Base-by-base conservation (phyloP, 139 green algal species). In the Volvox africanus region DNA sequence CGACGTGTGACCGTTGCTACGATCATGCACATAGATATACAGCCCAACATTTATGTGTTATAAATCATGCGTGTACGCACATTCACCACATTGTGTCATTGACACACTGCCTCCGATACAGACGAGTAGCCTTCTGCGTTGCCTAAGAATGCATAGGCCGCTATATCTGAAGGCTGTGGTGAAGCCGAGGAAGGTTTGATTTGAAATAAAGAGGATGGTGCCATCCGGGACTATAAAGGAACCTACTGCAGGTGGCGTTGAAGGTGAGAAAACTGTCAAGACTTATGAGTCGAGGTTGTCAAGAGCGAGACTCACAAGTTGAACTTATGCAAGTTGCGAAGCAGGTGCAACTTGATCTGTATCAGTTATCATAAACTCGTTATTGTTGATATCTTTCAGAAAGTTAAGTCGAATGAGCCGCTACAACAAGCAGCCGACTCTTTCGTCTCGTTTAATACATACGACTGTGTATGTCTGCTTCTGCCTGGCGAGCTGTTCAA, bases 301-400 rank as follows among this genome's bases (percentile, higher is more conserved):
- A 80, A 80, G 75, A 80, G 75, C 77, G 87, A 91, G 87, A 91
- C 87, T 18, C 88, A 92, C 88, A 92, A 92, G 88, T 37, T 92
- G 28, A 89, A 92, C 81, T 84, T 92, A 80, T 92, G 89, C 89
- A 92, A 92, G 89, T 80, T 92, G 68, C 93, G 32, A 98, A 98
- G 94, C 97, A 98, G 96, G 97, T 99, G 91, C 97, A 99, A 94
- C 97, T 97, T 67, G 97, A 99, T 94, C 50, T 96, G 96, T 87
- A 98, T 99, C 93, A 97, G 93, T 92, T 97, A 99, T 99, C 95
- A 98, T 99, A 94, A 99, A 99, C 96, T 97, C 44, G 98, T 99
- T 96, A 98, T 98, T 92, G 98, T 98, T 91, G 92, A 93, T 86
- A 96, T 97, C 86, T 98, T 98, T 79, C 96, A 98, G 94, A 98